phyloP scores from a whole-genome alignment of 441 rosid species.

The Gossypium gossypioides region DNA sequence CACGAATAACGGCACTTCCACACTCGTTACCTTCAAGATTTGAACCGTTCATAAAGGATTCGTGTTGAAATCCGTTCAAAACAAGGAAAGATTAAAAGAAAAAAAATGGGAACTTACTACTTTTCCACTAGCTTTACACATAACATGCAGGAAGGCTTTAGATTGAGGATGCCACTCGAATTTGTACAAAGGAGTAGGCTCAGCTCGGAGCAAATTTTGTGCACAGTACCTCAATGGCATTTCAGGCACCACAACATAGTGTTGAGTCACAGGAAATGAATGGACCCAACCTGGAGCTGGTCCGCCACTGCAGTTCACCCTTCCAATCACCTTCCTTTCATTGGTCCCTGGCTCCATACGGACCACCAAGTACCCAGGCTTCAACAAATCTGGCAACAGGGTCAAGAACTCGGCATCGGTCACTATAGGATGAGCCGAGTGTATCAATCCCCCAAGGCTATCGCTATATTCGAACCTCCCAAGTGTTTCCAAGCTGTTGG shows the following conservation, averaged over 20 bases:
- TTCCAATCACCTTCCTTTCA: constrained; percentile 73
- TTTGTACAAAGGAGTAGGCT: constrained; percentile 85
- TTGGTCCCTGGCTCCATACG: constrained; percentile 67
- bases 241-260: constrained; percentile 74
- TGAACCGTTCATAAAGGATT: background rate
- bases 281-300: constrained; percentile 96
- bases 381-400: constrained; percentile 65
- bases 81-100: background rate
- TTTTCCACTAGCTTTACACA: constrained; percentile 82
- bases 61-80: no score
- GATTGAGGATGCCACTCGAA: constrained; percentile 80
- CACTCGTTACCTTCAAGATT: constrained; percentile 43
- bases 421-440: constrained; percentile 86
- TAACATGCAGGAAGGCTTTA: constrained; percentile 63
- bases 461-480: constrained; percentile 69
- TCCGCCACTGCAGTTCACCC: constrained; percentile 65
- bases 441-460: constrained; percentile 58
- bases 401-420: constrained; percentile 70
- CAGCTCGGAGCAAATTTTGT: constrained; percentile 67
- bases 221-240: constrained; percentile 91
- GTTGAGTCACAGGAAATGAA: constrained; percentile 83
- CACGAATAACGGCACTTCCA: constrained; percentile 76
- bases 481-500: constrained; percentile 51
- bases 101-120: constrained; percentile 37
- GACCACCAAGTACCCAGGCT: constrained; percentile 69